phyloP scores from a whole-genome alignment of 2,329 filamentous ascomycete genomes.

The Teratosphaeriaceae sp. region DNA sequence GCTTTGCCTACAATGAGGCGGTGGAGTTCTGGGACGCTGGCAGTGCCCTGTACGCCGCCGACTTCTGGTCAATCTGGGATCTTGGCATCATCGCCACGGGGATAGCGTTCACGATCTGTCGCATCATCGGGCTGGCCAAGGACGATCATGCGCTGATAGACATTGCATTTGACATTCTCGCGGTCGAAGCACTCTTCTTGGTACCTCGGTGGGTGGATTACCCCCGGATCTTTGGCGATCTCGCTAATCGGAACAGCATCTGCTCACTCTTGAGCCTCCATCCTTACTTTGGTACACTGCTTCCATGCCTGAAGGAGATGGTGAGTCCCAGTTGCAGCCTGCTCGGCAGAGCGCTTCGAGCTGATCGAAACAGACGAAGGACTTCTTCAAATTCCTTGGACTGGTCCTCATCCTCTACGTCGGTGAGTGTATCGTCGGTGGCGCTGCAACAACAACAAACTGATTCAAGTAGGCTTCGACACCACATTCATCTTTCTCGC shows the following conservation, averaged over 20 bases:
- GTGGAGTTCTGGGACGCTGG: constrained; percentile 82
- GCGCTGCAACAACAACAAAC: background rate
- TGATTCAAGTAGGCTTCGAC: constrained; percentile 56
- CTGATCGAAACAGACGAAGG: constrained; percentile 54
- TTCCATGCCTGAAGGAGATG: constrained; percentile 91
- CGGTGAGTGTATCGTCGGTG: constrained; percentile 37
- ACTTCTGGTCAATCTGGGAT: constrained; percentile 70
- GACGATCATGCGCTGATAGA: constrained; percentile 60
- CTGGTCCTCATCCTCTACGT: constrained; percentile 76
- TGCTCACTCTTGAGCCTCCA: constrained; percentile 82
- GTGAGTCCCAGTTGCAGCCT: constrained; percentile 35
- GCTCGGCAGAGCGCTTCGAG: constrained; percentile 2
- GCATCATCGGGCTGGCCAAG: constrained; percentile 59
- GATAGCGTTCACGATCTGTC: constrained; percentile 58
- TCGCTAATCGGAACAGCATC: constrained; percentile 45
- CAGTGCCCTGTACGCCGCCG: constrained; percentile 74
- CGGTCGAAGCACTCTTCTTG: constrained; percentile 82
- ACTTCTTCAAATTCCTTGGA: constrained; percentile 77
- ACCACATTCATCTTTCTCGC: constrained; percentile 78
- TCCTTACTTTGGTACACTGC: constrained; percentile 83
- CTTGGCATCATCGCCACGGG: constrained; percentile 30
- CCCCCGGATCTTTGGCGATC: background rate
- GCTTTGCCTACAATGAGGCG: constrained; percentile 73
- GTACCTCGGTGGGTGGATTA: constrained; percentile 56
- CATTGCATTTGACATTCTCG: constrained; percentile 79